Percentiles rank a stretch among this genome's conserved stretches.
Evolutionary conservation across 305 asterid genomes (phyloP).

Genomic region (Vinca major): DNA sequence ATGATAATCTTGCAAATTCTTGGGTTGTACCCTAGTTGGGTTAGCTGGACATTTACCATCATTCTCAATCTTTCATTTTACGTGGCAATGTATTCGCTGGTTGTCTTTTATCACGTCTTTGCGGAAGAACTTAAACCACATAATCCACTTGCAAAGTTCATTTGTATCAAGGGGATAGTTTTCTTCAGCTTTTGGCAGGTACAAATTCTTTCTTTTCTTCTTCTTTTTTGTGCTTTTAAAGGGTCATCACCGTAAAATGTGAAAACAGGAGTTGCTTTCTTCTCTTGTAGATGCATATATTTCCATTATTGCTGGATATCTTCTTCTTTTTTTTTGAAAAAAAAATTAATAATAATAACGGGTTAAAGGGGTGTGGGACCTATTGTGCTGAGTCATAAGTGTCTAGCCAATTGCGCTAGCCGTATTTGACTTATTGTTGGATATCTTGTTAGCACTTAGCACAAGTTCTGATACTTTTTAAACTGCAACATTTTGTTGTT

Average conservation of each 20-base stretch:
- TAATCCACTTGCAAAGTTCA: conserved; percentile 72
- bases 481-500: background rate
- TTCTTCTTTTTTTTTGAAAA: background rate
- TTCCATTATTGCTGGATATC: background rate
- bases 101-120: conserved; percentile 66
- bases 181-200: conserved; percentile 99
- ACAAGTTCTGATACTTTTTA: background rate
- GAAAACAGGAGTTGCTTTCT: background rate
- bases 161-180: conserved; percentile 78
- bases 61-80: conserved; percentile 57
- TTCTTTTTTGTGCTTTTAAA: background rate
- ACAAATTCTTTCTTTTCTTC: conserved; percentile 1
- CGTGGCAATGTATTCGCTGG: conserved; percentile 73
- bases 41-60: conserved; percentile 63
- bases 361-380: no score
- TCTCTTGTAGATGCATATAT: background rate
- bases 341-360: no score
- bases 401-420: no score
- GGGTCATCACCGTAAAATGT: background rate
- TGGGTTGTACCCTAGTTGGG: conserved; percentile 74
- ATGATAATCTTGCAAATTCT: conserved; percentile 50
- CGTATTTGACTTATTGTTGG: no score
- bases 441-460: background rate
- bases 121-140: conserved; percentile 74
- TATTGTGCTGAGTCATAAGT: no score